Evolutionary conservation across 2,329 filamentous ascomycete genomes (phyloP), one percentile per base, ranked within the genome.

Genomic region (Ophiosphaerella herpotricha): DNA sequence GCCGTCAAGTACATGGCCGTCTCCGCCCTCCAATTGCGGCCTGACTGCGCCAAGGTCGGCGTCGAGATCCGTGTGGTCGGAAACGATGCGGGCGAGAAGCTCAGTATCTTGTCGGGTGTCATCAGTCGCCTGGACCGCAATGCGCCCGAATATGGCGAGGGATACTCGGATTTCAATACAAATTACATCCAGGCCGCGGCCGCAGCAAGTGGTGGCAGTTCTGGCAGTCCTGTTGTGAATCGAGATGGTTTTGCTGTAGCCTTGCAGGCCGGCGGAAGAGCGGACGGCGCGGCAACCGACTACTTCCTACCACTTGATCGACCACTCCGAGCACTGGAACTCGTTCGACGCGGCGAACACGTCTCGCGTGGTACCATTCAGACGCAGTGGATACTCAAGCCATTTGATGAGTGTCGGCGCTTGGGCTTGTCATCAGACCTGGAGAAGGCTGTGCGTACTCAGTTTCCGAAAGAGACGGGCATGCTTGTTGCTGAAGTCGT

Each of bases 121-220:
- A 99, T 99, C 72, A 96, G 91, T 76, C 87, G 94, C 64, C 80
- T 99, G 52, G 94, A 99, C 68, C 85, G 94, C 61, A 99, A 99
- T 74, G 95, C 95, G 1, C 94, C 94, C 13, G 94, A 99, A 68
- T 65, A 99, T 64, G 93, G 93, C 48, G 94, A 97, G 57, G 94
- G 94, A 24, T 99, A 99, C 74, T 94, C 92, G 74, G 94, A 99
- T 72, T 99, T 99, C 83, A 99, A 88, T 69, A 88, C 85, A 40
- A 88, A 96, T 72, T 99, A 99, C 79, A 97, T 97, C 65, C 94
- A 99, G 77, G 94, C 95, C 57, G 96, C 95, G 12, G 95, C 94
- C 3, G 93, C 94, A 4, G 95, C 94, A 2, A 97, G 92, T 72
- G 94, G 94, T 60, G 94, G 94, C 60, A 96, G 91, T 77, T 99